phyloP scores from a whole-genome alignment of 345 rosid species.

The Eucalyptus cloeziana region DNA sequence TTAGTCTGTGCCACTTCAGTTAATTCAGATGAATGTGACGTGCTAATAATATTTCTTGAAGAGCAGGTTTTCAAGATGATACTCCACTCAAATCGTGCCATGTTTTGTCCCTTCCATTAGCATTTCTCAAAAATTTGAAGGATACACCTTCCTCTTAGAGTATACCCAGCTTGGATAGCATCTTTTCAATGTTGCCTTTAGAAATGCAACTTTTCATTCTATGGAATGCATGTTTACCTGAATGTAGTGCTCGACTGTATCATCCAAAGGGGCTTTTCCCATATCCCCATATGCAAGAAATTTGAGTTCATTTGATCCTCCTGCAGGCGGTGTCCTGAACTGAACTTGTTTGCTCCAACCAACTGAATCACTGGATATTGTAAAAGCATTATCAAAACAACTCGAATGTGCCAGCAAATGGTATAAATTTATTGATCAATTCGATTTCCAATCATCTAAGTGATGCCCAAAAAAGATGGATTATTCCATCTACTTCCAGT shows the following conservation, averaged over 20 bases:
- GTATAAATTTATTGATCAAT: not conserved
- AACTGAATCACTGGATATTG: slow-evolving; percentile 20
- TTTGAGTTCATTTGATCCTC: slow-evolving; percentile 40
- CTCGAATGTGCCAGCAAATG: not conserved
- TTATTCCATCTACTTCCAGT: not conserved
- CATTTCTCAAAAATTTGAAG: not conserved
- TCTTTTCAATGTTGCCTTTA: not conserved
- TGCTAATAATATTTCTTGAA: not conserved
- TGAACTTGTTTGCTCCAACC: slow-evolving; percentile 49
- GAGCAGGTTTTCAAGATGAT: not conserved
- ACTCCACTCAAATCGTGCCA: not conserved
- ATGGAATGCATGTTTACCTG: slow-evolving; percentile 17
- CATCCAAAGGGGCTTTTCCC: slow-evolving; percentile 68
- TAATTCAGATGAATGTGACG: not conserved
- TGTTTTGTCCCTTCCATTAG: not conserved
- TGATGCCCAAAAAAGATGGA: not conserved
- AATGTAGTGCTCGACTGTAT: slow-evolving; percentile 47
- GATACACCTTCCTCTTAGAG: not conserved
- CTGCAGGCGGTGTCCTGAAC: slow-evolving; percentile 46
- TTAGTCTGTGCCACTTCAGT: not conserved
- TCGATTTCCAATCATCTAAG: not conserved
- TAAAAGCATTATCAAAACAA: not conserved
- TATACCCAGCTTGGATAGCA: not conserved
- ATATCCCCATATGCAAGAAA: slow-evolving; percentile 60
- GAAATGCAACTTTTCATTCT: not conserved